Evolutionary conservation across 345 rosid species (phyloP).

Genomic region (Gossypium turneri): DNA sequence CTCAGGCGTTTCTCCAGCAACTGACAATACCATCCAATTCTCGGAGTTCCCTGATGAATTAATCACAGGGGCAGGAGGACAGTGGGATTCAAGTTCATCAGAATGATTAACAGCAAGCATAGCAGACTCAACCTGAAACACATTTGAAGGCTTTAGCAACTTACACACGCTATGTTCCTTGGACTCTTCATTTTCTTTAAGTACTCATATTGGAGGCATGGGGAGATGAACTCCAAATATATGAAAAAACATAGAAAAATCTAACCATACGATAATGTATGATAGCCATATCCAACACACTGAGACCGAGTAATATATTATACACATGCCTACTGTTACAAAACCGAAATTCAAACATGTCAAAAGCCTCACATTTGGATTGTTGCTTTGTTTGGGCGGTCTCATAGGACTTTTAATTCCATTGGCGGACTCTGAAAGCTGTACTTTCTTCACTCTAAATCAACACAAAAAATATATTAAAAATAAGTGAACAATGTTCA

Average conservation of each 20-base stretch:
- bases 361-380: constrained; percentile 41
- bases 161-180: background rate
- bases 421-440: constrained; percentile 74
- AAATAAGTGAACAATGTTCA: background rate
- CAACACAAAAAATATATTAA: constrained; percentile 9
- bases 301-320: background rate
- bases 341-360: constrained; percentile 16
- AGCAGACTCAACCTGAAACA: constrained; percentile 48
- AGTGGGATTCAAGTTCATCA: constrained; percentile 49
- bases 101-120: constrained; percentile 40
- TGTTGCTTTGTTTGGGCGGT: constrained; percentile 49
- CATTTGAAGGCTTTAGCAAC: constrained; percentile 7
- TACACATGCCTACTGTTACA: background rate
- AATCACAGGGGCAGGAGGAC: constrained; percentile 43
- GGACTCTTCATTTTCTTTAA: background rate
- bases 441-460: constrained; percentile 89
- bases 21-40: constrained; percentile 78
- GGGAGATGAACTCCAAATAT: background rate
- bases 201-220: background rate
- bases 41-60: constrained; percentile 51
- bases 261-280: background rate
- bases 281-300: background rate
- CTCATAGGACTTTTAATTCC: constrained; percentile 77
- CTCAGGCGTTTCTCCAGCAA: constrained; percentile 69
- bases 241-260: background rate